Conservation (phyloP, 1,284 basidiomycete genomes). For the Kwoniella shivajii region DNA sequence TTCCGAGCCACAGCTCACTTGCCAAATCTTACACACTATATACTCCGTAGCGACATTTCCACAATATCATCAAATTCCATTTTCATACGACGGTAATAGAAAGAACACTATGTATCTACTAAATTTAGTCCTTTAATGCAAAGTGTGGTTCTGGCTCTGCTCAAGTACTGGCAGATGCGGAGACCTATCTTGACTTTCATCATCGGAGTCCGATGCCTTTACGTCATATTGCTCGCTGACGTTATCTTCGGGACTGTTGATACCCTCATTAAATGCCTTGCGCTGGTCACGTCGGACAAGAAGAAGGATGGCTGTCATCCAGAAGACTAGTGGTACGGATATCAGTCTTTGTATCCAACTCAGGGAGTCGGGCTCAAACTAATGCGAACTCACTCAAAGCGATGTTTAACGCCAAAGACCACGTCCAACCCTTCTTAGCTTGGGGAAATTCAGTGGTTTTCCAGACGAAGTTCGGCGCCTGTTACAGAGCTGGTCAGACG, state of each 20-base stretch:
- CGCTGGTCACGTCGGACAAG: conserved; percentile 25
- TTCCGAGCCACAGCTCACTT: too few species aligned
- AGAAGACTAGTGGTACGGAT: too few species aligned
- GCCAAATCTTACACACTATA: too few species aligned
- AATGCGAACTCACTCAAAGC: conserved; percentile 39
- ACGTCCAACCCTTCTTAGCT: conserved; percentile 37
- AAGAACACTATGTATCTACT: too few species aligned
- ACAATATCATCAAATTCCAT: too few species aligned
- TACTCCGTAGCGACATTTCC: too few species aligned
- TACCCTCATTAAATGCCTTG: neutral
- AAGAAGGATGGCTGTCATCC: conserved; percentile 25
- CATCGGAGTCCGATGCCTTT: neutral
- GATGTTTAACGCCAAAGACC: conserved; percentile 24
- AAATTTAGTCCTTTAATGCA: too few species aligned
- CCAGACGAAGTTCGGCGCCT: conserved; percentile 47
- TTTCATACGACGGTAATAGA: too few species aligned
- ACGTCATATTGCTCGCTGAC: neutral
- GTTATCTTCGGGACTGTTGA: neutral
- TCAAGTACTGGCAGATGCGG: neutral
- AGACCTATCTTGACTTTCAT: neutral
- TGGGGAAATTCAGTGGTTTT: conserved; percentile 43
- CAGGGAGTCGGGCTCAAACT: neutral
- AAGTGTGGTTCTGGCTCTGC: neutral
- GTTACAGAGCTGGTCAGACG: neutral
- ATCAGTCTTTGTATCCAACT: too few species aligned